Base-by-base conservation (phyloP, 495 filamentous ascomycete species). In the Talaromyces trachyspermus region DNA sequence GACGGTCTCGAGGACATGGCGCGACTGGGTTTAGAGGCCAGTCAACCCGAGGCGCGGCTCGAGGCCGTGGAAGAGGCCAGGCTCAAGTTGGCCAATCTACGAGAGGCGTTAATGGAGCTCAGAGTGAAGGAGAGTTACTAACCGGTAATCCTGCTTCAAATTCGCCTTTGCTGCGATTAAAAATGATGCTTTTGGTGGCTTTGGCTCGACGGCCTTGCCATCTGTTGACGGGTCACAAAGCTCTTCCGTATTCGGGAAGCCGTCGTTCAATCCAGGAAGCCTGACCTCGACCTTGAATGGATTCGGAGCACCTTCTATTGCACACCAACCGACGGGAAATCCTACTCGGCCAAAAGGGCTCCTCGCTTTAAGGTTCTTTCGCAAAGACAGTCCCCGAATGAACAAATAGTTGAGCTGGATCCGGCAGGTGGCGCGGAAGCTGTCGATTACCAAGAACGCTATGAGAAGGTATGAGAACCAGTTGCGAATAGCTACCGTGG, bases 371-470 rank as follows among this genome's bases (percentile, higher is more conserved):
- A 32, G 38, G 23, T 35, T 39, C 19, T 27, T 5, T 22, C 49
- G 6, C 49, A 46, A 25, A 22, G 18, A 14, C 43, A 18, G 27
- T 39, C 9, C 51, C 55, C 40, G 49, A 46, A 6, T 48, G 23
- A 20, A 33, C 20, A 8, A 23, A 30, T 48, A 11, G 20, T 30
- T 8, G 48, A 59, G 0, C 47, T 58, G 2, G 51, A 14, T 8
- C 14, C 62, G 18, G 62, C 61, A 22, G 56, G 65, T 52, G 43
- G 43, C 10, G 50, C 60, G 6, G 38, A 53, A 15, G 32, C 60
- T 41, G 46, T 49, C 22, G 59, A 50, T 26, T 70, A 69, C 38
- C 58, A 59, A 20, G 66, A 70, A 32, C 65, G 70, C 22, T 71
- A 70, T 51, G 70, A 73, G 25, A 49, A 70, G 62, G 69, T 73